phyloP scores from a whole-genome alignment of 2,329 filamentous ascomycete genomes.

The Dactylellina leptospora region DNA sequence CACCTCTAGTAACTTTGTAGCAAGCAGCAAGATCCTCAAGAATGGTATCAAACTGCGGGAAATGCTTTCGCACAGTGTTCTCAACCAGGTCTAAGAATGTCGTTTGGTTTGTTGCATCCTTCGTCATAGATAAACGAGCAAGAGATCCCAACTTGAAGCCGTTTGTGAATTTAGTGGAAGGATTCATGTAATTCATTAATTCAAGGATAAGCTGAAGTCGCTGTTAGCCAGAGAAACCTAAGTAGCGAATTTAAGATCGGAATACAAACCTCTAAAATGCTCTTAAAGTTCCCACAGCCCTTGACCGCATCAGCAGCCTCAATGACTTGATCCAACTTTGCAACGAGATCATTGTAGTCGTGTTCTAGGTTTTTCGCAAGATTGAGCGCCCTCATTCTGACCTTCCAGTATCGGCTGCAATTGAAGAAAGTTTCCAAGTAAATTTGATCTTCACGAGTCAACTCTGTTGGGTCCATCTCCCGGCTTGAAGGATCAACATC shows the following conservation, averaged over 20 bases:
- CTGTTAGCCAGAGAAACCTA: constrained; percentile 10
- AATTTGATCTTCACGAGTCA: constrained; percentile 94
- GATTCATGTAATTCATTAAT: constrained; percentile 99
- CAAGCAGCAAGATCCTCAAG: constrained; percentile 74
- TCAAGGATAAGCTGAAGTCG: constrained; percentile 77
- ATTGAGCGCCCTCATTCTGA: constrained; percentile 87
- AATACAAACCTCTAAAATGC: constrained; percentile 74
- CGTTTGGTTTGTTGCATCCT: constrained; percentile 98
- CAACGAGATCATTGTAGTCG: constrained; percentile 91
- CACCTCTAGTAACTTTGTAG: constrained; percentile 51
- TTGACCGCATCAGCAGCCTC: constrained; percentile 86
- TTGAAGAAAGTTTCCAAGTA: constrained; percentile 93
- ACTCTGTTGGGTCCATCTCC: constrained; percentile 80
- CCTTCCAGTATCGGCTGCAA: constrained; percentile 98
- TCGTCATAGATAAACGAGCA: constrained; percentile 92
- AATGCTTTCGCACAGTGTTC: constrained; percentile 94
- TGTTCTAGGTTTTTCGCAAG: constrained; percentile 83
- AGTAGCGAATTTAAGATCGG: background rate
- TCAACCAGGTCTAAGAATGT: constrained; percentile 96
- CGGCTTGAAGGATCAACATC: constrained; percentile 79
- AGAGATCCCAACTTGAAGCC: constrained; percentile 98
- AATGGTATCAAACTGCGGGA: constrained; percentile 93
- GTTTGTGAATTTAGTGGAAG: constrained; percentile 95
- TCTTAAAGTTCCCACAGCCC: constrained; percentile 92
- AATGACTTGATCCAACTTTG: constrained; percentile 86